Base-by-base conservation (phyloP, 2,329 filamentous ascomycete species). In the Tolypocladium sp. region DNA sequence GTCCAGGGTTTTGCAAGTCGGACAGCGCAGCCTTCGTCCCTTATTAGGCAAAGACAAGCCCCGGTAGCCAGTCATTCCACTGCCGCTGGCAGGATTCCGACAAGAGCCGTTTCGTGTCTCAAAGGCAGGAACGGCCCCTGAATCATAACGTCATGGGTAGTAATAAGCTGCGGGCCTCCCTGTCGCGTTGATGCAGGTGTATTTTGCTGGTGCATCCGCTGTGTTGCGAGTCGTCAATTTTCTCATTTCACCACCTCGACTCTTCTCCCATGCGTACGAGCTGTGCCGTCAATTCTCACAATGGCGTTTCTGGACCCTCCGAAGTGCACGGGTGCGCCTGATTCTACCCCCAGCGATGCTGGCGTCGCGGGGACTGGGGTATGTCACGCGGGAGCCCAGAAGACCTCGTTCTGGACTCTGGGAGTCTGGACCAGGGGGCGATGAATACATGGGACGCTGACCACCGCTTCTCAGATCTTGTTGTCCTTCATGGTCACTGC, bases 401-500 rank as follows among this genome's bases (percentile, higher is more conserved):
- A 79, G 69, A 40, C 30, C 10, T 35, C 20, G 1, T 20, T 52
- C 30, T 9, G 17, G 5, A 6, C 30, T 35, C 30, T 15, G 35
- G 49, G 9, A 7, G 30, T 13, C 20, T 30, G 17, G 17, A 33
- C 46, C 46, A 51, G 6, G 15, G 15, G 46, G 46, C 46, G 27
- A 25, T 15, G 25, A 17, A n/a, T 6, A 4, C 25, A n/a, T 52
- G 27, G 15, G 33, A 33, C 7, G 35, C 54, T 52, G 46, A 53
- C 55, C n/a, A 15, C 10, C 13, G 35, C 38, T 22, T 51, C 13
- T 27, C 49, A 85, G 81, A 79, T 85, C 61, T 76, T 88, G 38
- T 77, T 88, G 62, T 87, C 85, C 54, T 88, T 87, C 72, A 84
- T 87, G 68, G 79, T 87, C 62, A 87, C 85, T 7, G 85, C 85